A percentile compares a stretch with the other conserved stretches of the same genome.
phyloP scores from a whole-genome alignment of 2,329 filamentous ascomycete species.

The Verticillium nonalfalfae region DNA sequence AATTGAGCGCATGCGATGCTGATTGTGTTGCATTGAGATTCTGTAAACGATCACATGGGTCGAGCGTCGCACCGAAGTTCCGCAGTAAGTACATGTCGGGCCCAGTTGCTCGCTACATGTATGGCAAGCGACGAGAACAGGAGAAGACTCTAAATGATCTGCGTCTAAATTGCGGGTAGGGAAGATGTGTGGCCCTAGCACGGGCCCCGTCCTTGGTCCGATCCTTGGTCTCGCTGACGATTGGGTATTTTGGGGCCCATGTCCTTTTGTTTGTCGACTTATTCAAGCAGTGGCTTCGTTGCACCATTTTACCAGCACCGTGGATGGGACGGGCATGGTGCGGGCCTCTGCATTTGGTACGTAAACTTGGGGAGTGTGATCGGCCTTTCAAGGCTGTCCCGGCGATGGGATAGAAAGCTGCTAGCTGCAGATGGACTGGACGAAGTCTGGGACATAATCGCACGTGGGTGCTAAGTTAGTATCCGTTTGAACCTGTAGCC shows the following conservation, averaged over 20 bases:
- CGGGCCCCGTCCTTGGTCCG: neutral
- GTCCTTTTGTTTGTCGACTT: too few relatives aligned
- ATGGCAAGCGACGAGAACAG: neutral
- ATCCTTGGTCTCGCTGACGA: neutral
- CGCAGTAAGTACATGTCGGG: neutral
- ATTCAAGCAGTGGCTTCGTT: neutral
- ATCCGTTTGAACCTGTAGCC: neutral
- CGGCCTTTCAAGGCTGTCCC: neutral
- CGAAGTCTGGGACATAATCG: neutral
- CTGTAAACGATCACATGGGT: too few relatives aligned
- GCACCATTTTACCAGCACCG: neutral
- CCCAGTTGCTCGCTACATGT: neutral
- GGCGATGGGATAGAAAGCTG: neutral
- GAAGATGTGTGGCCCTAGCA: neutral
- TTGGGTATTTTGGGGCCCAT: neutral
- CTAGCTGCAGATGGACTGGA: neutral
- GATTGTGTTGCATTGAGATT: neutral
- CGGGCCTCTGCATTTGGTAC: neutral
- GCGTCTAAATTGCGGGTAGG: neutral
- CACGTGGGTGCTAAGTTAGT: neutral
- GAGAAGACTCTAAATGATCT: neutral
- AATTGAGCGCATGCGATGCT: neutral
- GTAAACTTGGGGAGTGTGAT: neutral
- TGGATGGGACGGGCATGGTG: neutral
- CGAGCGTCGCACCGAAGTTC: too few relatives aligned